Evolutionary conservation across 2,329 filamentous ascomycete species (phyloP).

Genomic region (Clonostachys chloroleuca): DNA sequence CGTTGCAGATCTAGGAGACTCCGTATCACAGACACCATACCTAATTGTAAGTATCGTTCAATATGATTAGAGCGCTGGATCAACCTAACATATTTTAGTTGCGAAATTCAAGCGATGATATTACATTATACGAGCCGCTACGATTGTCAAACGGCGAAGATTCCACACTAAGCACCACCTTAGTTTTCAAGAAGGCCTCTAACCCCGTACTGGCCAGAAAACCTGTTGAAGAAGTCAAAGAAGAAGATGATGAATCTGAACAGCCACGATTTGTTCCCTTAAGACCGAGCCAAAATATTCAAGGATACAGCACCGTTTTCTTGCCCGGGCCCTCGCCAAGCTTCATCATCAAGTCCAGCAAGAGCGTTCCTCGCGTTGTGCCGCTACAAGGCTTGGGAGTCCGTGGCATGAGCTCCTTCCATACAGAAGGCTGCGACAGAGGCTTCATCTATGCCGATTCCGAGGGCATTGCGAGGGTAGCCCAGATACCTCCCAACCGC

Average conservation of each 20-base stretch:
- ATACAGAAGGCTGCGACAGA: constrained; percentile 71
- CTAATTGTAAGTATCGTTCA: constrained; percentile 62
- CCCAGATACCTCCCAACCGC: constrained; percentile 61
- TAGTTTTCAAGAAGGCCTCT: constrained; percentile 73
- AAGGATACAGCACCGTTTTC: constrained; percentile 77
- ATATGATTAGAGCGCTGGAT: not conserved
- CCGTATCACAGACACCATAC: constrained; percentile 66
- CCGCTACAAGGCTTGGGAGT: constrained; percentile 65
- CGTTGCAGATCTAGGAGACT: constrained; percentile 80
- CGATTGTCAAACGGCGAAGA: constrained; percentile 35
- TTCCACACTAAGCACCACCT: constrained; percentile 40
- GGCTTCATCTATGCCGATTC: constrained; percentile 82
- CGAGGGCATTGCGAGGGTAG: constrained; percentile 68
- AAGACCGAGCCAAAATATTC: constrained; percentile 58
- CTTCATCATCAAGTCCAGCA: constrained; percentile 79
- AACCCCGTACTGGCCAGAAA: constrained; percentile 62
- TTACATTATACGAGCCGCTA: constrained; percentile 84
- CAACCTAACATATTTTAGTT: constrained; percentile 41
- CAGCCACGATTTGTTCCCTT: constrained; percentile 47
- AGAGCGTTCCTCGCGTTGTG: constrained; percentile 72
- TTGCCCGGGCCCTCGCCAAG: constrained; percentile 75
- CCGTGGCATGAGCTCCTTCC: constrained; percentile 68
- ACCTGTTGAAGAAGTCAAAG: constrained; percentile 33
- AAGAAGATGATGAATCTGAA: constrained; percentile 43
- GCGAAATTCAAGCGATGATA: constrained; percentile 74